Evolutionary conservation across 495 filamentous ascomycete species (phyloP).

Genomic region (Hyphodiscus hymeniophilus): DNA sequence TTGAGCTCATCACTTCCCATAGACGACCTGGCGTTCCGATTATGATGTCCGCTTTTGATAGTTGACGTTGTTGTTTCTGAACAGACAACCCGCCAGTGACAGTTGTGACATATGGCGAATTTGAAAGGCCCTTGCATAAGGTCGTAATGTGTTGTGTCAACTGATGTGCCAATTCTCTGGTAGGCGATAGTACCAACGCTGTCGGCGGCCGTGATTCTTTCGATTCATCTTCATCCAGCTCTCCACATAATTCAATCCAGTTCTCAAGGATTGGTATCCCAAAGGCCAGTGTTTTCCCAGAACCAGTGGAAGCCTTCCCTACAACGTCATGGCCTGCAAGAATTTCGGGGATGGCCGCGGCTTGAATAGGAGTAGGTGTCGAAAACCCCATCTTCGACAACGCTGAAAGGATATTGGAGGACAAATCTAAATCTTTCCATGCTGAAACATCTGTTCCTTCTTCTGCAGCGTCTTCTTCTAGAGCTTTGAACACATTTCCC

Average conservation of each 20-base stretch:
- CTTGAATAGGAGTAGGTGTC: slow-evolving; percentile 75
- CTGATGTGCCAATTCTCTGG: slow-evolving; percentile 89
- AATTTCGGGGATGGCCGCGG: slow-evolving; percentile 69
- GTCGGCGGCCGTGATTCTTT: slow-evolving; percentile 44
- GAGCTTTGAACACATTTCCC: slow-evolving; percentile 23
- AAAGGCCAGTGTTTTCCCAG: slow-evolving; percentile 78
- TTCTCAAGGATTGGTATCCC: slow-evolving; percentile 69
- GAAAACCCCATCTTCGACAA: slow-evolving; percentile 69
- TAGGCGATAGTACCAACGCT: slow-evolving; percentile 89
- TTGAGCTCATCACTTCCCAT: slow-evolving; percentile 84
- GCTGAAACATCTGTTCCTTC: slow-evolving; percentile 55
- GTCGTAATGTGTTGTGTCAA: slow-evolving; percentile 70
- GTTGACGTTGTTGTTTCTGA: slow-evolving; percentile 81
- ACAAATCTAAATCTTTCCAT: slow-evolving; percentile 68
- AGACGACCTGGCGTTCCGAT: slow-evolving; percentile 86
- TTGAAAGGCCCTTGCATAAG: slow-evolving; percentile 53
- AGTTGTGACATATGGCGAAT: slow-evolving; percentile 61
- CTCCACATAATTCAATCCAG: slow-evolving; percentile 42
- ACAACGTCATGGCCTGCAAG: slow-evolving; percentile 65
- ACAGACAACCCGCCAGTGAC: slow-evolving; percentile 86
- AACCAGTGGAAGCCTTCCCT: slow-evolving; percentile 75
- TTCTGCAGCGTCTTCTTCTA: slow-evolving; percentile 30
- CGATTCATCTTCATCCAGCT: slow-evolving; percentile 26
- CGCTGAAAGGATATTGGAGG: slow-evolving; percentile 56
- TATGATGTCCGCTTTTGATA: slow-evolving; percentile 73